phyloP scores from a whole-genome alignment of 305 asterid species.

The Fraxinus greggii region DNA sequence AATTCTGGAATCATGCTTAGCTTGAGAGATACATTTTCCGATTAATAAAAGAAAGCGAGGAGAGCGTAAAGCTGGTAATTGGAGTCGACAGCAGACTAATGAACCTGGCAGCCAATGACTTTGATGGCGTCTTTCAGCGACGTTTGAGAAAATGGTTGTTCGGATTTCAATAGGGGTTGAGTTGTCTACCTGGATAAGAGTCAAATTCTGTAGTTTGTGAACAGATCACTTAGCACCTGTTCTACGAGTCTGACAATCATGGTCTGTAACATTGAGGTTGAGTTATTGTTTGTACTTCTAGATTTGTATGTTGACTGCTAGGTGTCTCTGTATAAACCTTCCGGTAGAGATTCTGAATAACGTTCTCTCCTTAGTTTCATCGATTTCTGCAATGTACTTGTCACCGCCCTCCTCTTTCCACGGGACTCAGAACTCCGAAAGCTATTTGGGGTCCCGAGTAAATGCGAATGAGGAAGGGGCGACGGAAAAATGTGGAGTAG shows the following conservation, averaged over 20 bases:
- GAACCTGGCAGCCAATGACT: constrained; percentile 47
- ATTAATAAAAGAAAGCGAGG: constrained; percentile 79
- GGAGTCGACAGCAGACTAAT: constrained; percentile 62
- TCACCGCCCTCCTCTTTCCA: neutral
- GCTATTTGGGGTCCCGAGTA: too few species aligned
- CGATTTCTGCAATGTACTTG: neutral
- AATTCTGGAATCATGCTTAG: constrained; percentile 40
- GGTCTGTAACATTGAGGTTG: neutral
- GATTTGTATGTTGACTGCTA: neutral
- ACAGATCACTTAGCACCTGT: neutral
- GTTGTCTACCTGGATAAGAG: neutral
- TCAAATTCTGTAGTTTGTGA: neutral
- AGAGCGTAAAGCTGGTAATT: constrained; percentile 73
- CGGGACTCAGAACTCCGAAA: too few species aligned
- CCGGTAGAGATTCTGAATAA: neutral
- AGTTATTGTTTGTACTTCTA: neutral
- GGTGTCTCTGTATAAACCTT: neutral
- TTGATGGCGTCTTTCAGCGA: neutral
- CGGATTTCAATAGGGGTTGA: neutral
- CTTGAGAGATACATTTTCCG: constrained; percentile 60
- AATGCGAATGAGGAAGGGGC: too few species aligned
- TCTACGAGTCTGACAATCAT: neutral
- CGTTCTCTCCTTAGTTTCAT: neutral
- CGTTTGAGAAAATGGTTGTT: neutral
- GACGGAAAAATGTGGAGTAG: too few species aligned